Conservation (phyloP, 2,329 filamentous ascomycete species). For the Xylaria sp. region DNA sequence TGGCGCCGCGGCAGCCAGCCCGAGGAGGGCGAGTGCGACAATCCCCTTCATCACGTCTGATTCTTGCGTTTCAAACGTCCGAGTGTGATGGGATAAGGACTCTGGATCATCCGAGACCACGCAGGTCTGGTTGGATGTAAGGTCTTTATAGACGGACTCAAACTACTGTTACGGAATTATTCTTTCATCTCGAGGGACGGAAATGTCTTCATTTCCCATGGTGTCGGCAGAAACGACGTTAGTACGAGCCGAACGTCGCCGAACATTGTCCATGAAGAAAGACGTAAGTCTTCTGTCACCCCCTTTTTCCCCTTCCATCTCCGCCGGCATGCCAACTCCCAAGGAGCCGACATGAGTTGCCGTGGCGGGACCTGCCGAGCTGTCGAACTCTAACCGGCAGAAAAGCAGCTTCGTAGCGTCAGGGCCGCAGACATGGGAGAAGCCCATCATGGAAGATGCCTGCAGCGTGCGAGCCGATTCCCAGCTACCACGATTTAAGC, state of each 20-base stretch:
- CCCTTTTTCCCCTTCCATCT: neutral
- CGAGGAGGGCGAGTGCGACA: slow-evolving; percentile 4
- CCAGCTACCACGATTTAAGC: neutral
- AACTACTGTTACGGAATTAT: neutral
- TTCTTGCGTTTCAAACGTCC: neutral
- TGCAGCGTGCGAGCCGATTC: neutral
- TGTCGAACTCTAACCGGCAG: neutral
- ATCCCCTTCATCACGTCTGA: slow-evolving; percentile 7
- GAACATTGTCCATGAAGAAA: too few species aligned
- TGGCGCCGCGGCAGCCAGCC: slow-evolving; percentile 10
- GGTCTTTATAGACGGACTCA: neutral
- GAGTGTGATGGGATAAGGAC: neutral
- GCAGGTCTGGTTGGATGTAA: neutral
- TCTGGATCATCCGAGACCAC: neutral
- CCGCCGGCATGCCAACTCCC: neutral
- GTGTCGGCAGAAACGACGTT: neutral
- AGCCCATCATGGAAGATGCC: neutral
- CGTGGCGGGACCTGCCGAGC: slow-evolving; percentile 7
- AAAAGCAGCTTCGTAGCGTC: neutral
- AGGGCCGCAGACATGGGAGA: neutral
- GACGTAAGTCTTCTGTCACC: slow-evolving; percentile 3
- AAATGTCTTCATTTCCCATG: neutral
- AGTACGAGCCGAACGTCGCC: neutral
- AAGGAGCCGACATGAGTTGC: neutral
- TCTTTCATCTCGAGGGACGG: neutral